Base-by-base conservation (phyloP, 2,329 filamentous ascomycete species). In the Tolypocladium pustulatum region DNA sequence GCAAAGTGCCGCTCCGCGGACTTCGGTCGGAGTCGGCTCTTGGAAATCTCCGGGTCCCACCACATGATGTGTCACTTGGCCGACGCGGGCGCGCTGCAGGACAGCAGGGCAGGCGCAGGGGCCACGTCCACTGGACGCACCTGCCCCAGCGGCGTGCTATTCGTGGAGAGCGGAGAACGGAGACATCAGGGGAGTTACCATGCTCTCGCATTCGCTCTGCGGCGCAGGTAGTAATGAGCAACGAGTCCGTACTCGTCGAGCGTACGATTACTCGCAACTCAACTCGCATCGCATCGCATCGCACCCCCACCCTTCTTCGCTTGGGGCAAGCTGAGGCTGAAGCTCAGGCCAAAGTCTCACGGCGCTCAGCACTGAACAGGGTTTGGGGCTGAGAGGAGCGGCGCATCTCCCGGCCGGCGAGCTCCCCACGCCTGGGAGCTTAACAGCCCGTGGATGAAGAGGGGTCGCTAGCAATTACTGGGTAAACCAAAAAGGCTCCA, bases 21-120 rank as follows among this genome's bases (percentile, higher is more conserved):
- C 46, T 49, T 52, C 49, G 62, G 60, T 65, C 64, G 65, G 66
- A 53, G 63, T 67, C 66, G 66, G 66, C 58, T 52, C 46, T 65
- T 61, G 27, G 40, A 64, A 59, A 65, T 67, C 61, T 64, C 66
- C 66, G 65, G 61, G 59, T 52, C 56, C 57, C 51, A 49, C 55
- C 38, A 22, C 38, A 55, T 57, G 27, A 57, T 60, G 40, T 27
- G 40, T 60, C 55, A 57, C 40, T 30, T 43, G 41, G 46, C 46
- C 30, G 49, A 17, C 27, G 20, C 53, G 30, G 36, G 25, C 37
- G 38, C 34, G 32, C 9, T n/a, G 49, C 49, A 34, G 30, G 49
- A 10, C 9, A 15, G 49, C 49, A 34, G 30, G 49, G 22, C 9
- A 15, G 41, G n/a, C 20, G 22, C 41, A 43, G n/a, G 43, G 46